phyloP scores from a whole-genome alignment of 176 grass and related monocot genomes.

The Eleusine indica region DNA sequence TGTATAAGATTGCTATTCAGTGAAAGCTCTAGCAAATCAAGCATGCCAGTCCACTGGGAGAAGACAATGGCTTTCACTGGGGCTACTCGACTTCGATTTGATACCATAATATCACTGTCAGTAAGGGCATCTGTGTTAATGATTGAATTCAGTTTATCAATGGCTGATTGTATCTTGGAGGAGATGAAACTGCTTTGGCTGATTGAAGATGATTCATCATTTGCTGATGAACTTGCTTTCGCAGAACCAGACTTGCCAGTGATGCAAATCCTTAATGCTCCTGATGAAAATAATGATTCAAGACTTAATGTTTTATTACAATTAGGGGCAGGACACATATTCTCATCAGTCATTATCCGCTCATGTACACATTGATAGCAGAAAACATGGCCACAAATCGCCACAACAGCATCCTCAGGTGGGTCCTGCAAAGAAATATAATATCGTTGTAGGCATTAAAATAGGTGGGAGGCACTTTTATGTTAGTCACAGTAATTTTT shows the following conservation, averaged over 20 bases:
- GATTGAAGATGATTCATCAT: constrained; percentile 60
- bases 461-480: not conserved
- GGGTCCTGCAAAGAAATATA: constrained; percentile 64
- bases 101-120: constrained; percentile 49
- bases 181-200: constrained; percentile 80
- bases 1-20: constrained; percentile 83
- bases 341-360: constrained; percentile 84
- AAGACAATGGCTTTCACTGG: constrained; percentile 97
- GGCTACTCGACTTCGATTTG: constrained; percentile 42
- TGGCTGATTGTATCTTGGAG: constrained; percentile 75
- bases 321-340: constrained; percentile 59
- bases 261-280: constrained; percentile 70
- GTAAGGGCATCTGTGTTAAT: constrained; percentile 50
- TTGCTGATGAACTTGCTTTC: constrained; percentile 52
- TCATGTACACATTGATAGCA: constrained; percentile 96
- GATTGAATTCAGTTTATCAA: constrained; percentile 74
- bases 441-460: constrained; percentile 24
- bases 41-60: constrained; percentile 99
- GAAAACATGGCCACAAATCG: constrained; percentile 96
- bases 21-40: constrained; percentile 85
- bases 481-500: not conserved
- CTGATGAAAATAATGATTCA: constrained; percentile 77
- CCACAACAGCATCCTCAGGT: constrained; percentile 89
- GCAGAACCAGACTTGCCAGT: constrained; percentile 59
- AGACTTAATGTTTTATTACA: constrained; percentile 66